A percentile compares a stretch with the other conserved stretches of the same genome.
phyloP scores from a whole-genome alignment of 495 filamentous ascomycete species.

The Hyphodiscus hymeniophilus region DNA sequence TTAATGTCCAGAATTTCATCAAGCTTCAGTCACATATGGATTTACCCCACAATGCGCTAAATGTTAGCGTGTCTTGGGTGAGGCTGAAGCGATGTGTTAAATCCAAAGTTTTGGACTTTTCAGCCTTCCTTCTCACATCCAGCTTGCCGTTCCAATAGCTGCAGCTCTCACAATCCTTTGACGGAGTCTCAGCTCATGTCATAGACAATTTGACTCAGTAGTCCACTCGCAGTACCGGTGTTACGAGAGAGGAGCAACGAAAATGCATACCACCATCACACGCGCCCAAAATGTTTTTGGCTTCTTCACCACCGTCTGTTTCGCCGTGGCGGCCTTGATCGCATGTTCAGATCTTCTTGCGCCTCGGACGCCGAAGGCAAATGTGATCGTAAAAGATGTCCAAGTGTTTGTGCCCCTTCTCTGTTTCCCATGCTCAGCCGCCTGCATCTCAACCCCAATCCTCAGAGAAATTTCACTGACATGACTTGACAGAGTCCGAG shows the following conservation, averaged over 20 bases:
- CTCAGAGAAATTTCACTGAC: neutral
- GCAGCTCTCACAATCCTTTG: neutral
- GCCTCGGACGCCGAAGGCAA: slow-evolving; percentile 56
- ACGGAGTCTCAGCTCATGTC: neutral
- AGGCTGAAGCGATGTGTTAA: neutral
- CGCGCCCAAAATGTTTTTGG: slow-evolving; percentile 90
- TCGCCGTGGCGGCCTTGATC: slow-evolving; percentile 68
- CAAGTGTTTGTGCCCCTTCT: slow-evolving; percentile 54
- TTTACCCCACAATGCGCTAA: slow-evolving; percentile 9
- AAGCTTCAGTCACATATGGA: neutral
- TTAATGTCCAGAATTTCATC: too few species aligned
- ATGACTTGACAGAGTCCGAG: slow-evolving; percentile 53
- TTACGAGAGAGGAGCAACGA: neutral
- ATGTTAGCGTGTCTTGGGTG: neutral
- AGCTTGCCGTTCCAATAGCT: neutral
- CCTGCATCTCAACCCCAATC: neutral
- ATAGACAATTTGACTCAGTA: neutral
- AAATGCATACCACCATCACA: slow-evolving; percentile 80
- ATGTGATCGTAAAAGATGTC: slow-evolving; percentile 63
- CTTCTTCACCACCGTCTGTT: slow-evolving; percentile 93
- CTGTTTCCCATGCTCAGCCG: neutral
- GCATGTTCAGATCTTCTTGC: slow-evolving; percentile 70
- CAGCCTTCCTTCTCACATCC: neutral
- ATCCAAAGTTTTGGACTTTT: neutral
- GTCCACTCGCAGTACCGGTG: neutral